Conservation (phyloP, 768 basidiomycete species). For the Serendipita sp. region DNA sequence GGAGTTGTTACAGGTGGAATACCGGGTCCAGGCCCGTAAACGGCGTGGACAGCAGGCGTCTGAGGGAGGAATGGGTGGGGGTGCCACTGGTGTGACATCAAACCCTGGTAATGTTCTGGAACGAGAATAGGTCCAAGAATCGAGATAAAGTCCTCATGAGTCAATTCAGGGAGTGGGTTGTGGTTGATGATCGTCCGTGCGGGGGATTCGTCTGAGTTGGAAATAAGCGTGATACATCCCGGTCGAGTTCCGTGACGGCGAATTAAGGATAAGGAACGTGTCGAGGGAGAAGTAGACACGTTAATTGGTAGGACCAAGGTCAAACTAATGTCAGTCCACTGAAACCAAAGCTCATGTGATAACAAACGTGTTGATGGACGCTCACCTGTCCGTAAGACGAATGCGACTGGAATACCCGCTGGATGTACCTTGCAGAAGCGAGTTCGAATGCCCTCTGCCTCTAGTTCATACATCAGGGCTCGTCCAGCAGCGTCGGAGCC, state of each 20-base stretch:
- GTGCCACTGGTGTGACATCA: conserved; percentile 16
- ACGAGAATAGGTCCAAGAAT: conserved; percentile 65
- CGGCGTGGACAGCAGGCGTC: conserved; percentile 20
- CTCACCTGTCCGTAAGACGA: conserved; percentile 61
- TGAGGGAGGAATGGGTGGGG: conserved; percentile 15
- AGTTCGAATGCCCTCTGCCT: conserved; percentile 49
- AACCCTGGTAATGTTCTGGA: conserved; percentile 54
- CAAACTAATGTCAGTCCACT: no score
- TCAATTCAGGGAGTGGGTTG: conserved; percentile 73
- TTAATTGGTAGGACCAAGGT: no score
- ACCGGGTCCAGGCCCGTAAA: conserved; percentile 13
- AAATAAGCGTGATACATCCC: conserved; percentile 7
- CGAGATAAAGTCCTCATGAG: conserved; percentile 73
- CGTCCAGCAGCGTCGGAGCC: conserved; percentile 55
- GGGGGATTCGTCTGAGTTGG: conserved; percentile 33
- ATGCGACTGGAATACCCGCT: conserved; percentile 60
- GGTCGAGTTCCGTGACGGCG: conserved; percentile 1
- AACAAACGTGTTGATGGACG: background rate
- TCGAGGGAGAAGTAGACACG: no score
- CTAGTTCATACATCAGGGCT: conserved; percentile 45
- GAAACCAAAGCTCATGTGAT: background rate
- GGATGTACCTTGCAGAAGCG: conserved; percentile 60
- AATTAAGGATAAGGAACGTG: background rate
- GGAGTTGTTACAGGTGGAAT: conserved; percentile 2
- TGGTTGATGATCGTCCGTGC: conserved; percentile 64